A percentile compares a stretch with the other conserved stretches of the same genome.
Conservation (phyloP, 2,329 filamentous ascomycete species). For the Didymosphaeria variabile region DNA sequence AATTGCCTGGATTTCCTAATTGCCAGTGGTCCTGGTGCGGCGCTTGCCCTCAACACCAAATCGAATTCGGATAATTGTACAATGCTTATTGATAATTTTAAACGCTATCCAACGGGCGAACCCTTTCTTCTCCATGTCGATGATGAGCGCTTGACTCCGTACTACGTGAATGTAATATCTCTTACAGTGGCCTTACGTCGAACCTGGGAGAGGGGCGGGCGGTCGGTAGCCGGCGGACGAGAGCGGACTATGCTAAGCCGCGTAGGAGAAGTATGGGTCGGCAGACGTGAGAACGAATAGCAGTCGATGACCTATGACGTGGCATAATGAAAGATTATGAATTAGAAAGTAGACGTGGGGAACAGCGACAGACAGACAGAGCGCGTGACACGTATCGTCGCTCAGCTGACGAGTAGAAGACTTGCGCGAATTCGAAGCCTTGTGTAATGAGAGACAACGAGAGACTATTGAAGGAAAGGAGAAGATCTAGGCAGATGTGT, state of each 20-base stretch:
- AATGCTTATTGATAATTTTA: neutral
- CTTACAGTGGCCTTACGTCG: neutral
- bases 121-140: neutral
- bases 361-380: conserved; percentile 9
- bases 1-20: neutral
- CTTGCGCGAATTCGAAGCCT: neutral
- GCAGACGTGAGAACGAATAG: neutral
- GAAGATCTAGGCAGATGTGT: neutral
- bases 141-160: neutral
- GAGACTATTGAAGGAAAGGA: neutral
- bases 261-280: neutral
- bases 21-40: neutral
- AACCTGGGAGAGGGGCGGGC: neutral
- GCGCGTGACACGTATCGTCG: conserved; percentile 16
- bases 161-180: neutral
- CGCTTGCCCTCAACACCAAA: neutral
- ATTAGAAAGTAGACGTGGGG: conserved; percentile 17
- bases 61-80: neutral
- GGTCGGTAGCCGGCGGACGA: neutral
- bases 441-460: neutral
- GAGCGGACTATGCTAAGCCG: neutral
- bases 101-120: neutral
- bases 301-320: conserved; percentile 1
- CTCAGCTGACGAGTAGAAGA: conserved; percentile 11
- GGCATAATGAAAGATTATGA: conserved; percentile 17